Percentiles rank a stretch among this genome's conserved stretches.
These are phyloP conservation scores for Quercus variabilis DNA, from an alignment of 306 rosid species.

Conservation along the genomic window DNA sequence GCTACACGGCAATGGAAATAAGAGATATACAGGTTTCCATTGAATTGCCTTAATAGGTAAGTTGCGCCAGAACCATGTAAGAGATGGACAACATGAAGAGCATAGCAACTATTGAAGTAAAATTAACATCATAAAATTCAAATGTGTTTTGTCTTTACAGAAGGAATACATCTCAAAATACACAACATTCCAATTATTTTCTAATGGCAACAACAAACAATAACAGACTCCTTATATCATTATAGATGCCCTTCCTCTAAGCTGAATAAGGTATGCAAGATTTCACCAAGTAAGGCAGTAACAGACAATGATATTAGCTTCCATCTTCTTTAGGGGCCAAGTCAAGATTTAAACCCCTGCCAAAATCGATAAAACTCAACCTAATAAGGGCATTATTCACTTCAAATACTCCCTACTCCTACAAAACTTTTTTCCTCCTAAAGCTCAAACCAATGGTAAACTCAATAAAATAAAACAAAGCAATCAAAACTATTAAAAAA, in stretches of 20 bases:
- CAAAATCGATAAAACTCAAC: conserved; percentile 25
- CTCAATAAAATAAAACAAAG: background rate
- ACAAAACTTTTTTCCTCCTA: background rate
- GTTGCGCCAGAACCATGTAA: background rate
- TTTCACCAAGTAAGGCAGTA: background rate
- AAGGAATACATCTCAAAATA: background rate
- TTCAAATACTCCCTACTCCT: background rate
- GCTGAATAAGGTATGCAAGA: background rate
- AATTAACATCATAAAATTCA: background rate
- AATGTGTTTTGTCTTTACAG: background rate
- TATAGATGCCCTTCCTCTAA: background rate
- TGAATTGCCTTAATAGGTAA: background rate
- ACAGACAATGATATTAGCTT: conserved; percentile 1
- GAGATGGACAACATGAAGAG: background rate
- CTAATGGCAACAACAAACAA: background rate
- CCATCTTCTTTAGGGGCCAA: conserved; percentile 23
- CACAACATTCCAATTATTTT: background rate
- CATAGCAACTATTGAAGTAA: background rate
- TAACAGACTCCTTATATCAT: background rate
- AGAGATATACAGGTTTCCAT: background rate
- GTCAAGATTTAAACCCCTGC: conserved; percentile 27
- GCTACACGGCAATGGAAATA: background rate
- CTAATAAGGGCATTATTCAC: conserved; percentile 12
- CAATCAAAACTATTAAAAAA: background rate
- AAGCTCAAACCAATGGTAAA: background rate